Evolutionary conservation across 176 grass and related monocot species (phyloP).

Genomic region (Aegilops sharonensis): DNA sequence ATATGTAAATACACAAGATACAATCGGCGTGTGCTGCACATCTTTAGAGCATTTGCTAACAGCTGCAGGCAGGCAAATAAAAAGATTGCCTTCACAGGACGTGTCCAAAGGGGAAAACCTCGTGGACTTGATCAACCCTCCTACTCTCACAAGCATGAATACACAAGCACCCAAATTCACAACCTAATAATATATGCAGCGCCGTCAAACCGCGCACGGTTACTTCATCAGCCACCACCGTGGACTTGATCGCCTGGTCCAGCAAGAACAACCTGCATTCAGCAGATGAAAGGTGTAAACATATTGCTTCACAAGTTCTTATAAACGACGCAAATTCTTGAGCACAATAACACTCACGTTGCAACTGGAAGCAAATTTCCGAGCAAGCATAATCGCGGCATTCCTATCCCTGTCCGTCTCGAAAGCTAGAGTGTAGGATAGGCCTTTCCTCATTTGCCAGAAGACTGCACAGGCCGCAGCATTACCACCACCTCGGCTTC

Average conservation of each 20-base stretch:
- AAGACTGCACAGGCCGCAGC: constrained; percentile 66
- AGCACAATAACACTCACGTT: constrained; percentile 46
- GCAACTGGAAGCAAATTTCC: constrained; percentile 83
- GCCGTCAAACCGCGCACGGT: not conserved
- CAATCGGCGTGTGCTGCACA: constrained; percentile 5
- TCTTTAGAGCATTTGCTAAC: constrained; percentile 2
- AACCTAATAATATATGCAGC: constrained; percentile 43
- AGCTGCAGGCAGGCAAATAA: constrained; percentile 45
- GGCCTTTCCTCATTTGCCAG: constrained; percentile 77
- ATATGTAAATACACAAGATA: constrained; percentile 8
- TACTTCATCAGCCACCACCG: constrained; percentile 24
- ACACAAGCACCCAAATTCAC: constrained; percentile 48
- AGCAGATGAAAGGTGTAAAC: not conserved
- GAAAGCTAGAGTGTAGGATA: constrained; percentile 72
- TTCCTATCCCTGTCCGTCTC: constrained; percentile 92
- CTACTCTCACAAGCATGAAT: constrained; percentile 34
- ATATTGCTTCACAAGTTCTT: not conserved
- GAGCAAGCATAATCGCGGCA: constrained; percentile 82
- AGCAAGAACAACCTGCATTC: constrained; percentile 57
- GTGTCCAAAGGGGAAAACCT: constrained; percentile 38
- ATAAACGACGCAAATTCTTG: not conserved
- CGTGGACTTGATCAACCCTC: constrained; percentile 17
- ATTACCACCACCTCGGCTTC: constrained; percentile 83
- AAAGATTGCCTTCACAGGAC: constrained; percentile 56
- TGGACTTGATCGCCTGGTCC: constrained; percentile 63